phyloP scores from a whole-genome alignment of 305 asterid genomes.

The Caryopteris hybrid region DNA sequence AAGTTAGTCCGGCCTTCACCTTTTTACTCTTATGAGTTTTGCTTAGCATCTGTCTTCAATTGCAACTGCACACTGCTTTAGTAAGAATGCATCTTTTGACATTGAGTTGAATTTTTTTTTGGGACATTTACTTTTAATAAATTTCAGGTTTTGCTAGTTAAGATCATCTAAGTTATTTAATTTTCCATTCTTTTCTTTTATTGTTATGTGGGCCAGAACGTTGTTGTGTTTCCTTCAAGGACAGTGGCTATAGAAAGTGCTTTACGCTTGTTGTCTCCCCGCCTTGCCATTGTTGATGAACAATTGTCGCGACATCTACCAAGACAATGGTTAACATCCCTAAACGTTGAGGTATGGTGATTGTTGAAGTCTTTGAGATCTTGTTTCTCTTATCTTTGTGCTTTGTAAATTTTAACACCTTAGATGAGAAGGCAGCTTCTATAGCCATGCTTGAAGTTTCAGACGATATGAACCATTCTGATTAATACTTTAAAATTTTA shows the following conservation, averaged over 20 bases:
- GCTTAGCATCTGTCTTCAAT: neutral
- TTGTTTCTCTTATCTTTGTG: neutral
- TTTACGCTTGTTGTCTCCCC: slow-evolving; percentile 78
- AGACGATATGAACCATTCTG: neutral
- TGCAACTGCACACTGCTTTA: neutral
- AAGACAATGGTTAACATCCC: slow-evolving; percentile 82
- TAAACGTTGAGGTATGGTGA: slow-evolving; percentile 59
- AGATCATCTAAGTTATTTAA: slow-evolving; percentile 19
- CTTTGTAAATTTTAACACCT: neutral
- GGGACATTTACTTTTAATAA: neutral
- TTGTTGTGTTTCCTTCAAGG: slow-evolving; percentile 87
- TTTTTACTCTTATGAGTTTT: neutral
- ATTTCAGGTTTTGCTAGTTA: neutral
- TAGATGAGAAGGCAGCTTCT: neutral
- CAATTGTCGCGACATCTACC: slow-evolving; percentile 75
- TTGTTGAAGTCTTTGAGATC: slow-evolving; percentile 11
- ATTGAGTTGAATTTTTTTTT: slow-evolving; percentile 1
- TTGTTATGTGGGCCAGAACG: slow-evolving; percentile 43
- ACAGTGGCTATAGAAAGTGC: slow-evolving; percentile 88
- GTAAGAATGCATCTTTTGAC: neutral
- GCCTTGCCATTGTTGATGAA: slow-evolving; percentile 91
- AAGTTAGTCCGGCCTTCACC: neutral
- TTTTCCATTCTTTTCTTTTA: slow-evolving; percentile 14
- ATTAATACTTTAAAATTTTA: neutral
- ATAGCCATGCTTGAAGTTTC: neutral